A percentile compares a stretch with the other conserved stretches of the same genome.
Conservation (phyloP, 78 protist species). For the Isochrysis galbana region DNA sequence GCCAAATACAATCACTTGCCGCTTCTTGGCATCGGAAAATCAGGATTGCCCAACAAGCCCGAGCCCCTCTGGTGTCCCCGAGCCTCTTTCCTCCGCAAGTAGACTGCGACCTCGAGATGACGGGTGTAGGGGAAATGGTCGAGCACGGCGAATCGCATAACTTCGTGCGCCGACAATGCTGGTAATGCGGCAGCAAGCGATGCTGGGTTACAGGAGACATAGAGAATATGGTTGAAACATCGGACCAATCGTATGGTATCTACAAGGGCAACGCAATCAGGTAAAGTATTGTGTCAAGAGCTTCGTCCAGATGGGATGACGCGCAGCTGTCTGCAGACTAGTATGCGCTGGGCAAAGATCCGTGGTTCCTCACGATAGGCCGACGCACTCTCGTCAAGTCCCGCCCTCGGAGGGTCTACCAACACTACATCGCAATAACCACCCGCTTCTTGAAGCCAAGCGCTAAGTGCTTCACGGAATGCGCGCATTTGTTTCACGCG, state of each 20-base stretch:
- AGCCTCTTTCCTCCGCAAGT: background rate
- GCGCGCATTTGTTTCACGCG: too few species aligned
- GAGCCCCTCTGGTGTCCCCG: too few species aligned
- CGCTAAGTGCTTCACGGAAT: too few species aligned
- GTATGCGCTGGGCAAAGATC: too few species aligned
- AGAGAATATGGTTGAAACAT: background rate
- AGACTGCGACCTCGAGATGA: constrained; percentile 30
- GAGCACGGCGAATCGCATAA: background rate
- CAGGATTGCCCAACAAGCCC: too few species aligned
- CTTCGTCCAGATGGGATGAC: too few species aligned
- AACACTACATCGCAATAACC: background rate
- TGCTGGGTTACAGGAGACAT: constrained; percentile 28
- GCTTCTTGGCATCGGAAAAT: too few species aligned
- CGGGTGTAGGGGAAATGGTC: constrained; percentile 40
- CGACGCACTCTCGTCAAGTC: constrained; percentile 32
- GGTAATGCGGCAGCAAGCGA: background rate
- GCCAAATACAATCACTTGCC: too few species aligned
- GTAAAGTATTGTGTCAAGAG: too few species aligned
- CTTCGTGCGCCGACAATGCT: background rate
- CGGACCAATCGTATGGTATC: background rate
- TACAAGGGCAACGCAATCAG: too few species aligned
- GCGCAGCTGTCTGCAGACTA: too few species aligned
- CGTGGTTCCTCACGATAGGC: too few species aligned
- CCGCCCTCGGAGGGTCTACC: constrained; percentile 40
- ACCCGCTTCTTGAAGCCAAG: background rate